These are phyloP conservation scores for Amoeboaphelidium protococcarum DNA, from an alignment of 371 early-diverging fungal species.

Conservation along the genomic window DNA sequence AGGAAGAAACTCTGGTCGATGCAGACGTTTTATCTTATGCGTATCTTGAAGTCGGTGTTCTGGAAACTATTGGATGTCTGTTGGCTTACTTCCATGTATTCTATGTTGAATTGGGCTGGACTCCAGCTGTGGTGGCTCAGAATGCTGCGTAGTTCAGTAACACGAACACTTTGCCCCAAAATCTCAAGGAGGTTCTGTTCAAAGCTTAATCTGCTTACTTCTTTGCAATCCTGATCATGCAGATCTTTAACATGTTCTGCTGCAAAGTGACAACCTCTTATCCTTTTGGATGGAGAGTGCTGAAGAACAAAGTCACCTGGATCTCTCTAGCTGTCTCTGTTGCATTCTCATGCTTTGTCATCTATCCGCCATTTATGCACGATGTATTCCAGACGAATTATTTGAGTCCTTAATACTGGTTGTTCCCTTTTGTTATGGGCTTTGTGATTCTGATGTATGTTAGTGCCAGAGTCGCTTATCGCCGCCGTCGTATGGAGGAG, in stretches of 20 bases:
- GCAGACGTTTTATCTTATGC: slow-evolving; percentile 45
- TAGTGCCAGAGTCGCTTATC: slow-evolving; percentile 25
- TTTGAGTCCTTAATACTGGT: slow-evolving; percentile 37
- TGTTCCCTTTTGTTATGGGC: slow-evolving; percentile 51
- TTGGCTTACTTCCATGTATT: slow-evolving; percentile 43
- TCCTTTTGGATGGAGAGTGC: slow-evolving; percentile 52
- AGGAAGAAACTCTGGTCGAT: slow-evolving; percentile 73
- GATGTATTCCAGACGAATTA: slow-evolving; percentile 17
- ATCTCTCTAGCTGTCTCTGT: slow-evolving; percentile 28
- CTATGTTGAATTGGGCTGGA: slow-evolving; percentile 12
- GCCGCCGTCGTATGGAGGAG: slow-evolving; percentile 13
- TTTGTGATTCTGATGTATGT: slow-evolving; percentile 41
- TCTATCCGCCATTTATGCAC: slow-evolving; percentile 53
- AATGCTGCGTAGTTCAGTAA: slow-evolving; percentile 10
- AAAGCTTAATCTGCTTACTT: slow-evolving; percentile 53
- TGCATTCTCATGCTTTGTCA: slow-evolving; percentile 31
- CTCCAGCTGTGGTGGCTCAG: slow-evolving; percentile 9
- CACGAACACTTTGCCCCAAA: slow-evolving; percentile 23
- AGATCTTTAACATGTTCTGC: slow-evolving; percentile 73
- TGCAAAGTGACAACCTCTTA: slow-evolving; percentile 49
- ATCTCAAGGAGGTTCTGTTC: slow-evolving; percentile 25
- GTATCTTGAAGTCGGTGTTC: slow-evolving; percentile 57
- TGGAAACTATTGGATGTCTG: slow-evolving; percentile 44
- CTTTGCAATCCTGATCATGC: slow-evolving; percentile 45
- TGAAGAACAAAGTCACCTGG: slow-evolving; percentile 42